Base-by-base conservation (phyloP, 2,329 filamentous ascomycete genomes). In the Zasmidium cellare region DNA sequence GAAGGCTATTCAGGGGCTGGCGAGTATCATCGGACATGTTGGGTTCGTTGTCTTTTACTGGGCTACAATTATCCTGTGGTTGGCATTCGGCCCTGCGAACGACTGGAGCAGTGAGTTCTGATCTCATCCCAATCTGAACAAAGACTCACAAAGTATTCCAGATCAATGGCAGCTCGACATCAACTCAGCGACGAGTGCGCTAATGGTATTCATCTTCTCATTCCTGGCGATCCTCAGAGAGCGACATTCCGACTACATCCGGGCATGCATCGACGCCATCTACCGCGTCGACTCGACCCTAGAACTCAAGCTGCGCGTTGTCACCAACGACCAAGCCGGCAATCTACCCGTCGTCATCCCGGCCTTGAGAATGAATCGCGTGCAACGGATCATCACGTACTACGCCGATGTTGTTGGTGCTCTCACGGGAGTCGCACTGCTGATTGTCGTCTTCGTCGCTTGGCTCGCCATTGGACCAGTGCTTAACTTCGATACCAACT, bases 331-430 rank as follows among this genome's bases (percentile, higher is more conserved):
- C 48, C 22, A 6, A 9, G 11, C 35, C 20, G 22, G 5, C 16
- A 58, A 61, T 31, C 19, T 23, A 22, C 20, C 11, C 11, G 46
- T 58, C n/a, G 31, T 47, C 12, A 50, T 76, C 14, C 58, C 67
- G 20, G 68, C 72, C 0, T 72, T 71, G 0, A 68, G 60, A 16
- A 67, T 76, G n/a, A 70, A 60, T 49, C 55, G 59, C 2, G 59
- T 74, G 1, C 75, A 80, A 51, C 69, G 72, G n/a, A 64, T 59
- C 2, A 76, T 80, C 53, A 76, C 75, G 55, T 74, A 76, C 58
- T 77, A 76, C 51, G 75, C 75, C 7, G 76, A 76, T 54, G 65
- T 79, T 23, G 73, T 80, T 24, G 77, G 77, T 0, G 77, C 76
- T 0, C 67, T 76, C 0, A 68, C 75, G 3, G 77, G 77, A 0